Base-by-base conservation (phyloP, 2,329 filamentous ascomycete genomes). In the Zopfia rhizophila region DNA sequence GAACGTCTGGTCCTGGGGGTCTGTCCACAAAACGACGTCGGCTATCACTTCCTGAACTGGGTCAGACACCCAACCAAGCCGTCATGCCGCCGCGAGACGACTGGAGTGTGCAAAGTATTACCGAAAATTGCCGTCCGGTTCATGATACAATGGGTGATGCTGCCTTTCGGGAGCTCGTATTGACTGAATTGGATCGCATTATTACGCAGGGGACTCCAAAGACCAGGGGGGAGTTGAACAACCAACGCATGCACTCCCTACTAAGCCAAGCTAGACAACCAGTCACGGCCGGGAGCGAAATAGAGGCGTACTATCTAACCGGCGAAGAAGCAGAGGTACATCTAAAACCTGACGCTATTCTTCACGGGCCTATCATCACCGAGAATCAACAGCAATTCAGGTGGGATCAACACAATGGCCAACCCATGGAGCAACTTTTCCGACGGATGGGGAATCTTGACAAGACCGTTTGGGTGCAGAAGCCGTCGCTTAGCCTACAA, bases 361-460 rank as follows among this genome's bases (percentile, higher is more conserved):
- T 54, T 38, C 17, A 50, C 24, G 42, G 45, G 22, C 49, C 42
- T 17, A 45, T 56, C 25, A 51, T 56, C 27, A 51, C 49, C 10
- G 33, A 48, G 12, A 31, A 42, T 21, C 43, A 56, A 51, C 46
- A 56, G 32, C 45, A 56, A 14, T 56, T 56, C 13, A 37, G 33
- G 32, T 56, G 45, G 53, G 40, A 51, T 4, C 21, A 43, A 11
- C 16, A 14, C 25, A 53, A 50, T 36, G 44, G 51, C 24, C 25
- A 38, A 11, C 53, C 49, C n/a, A 41, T 56, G 6, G 33, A 56
- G 19, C 42, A 56, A 25, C 44, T 55, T 12, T 49, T 55, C 21
- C 37, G 37, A 28, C 35, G 47, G 3, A 55, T 51, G 32, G 40
- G 39, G 19, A 43, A 46, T 21, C 30, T 24, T 32, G 36, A 35